These are phyloP conservation scores for Pythium graminicola DNA, from an alignment of 352 stramenopile genomes.

Conservation along the genomic window DNA sequence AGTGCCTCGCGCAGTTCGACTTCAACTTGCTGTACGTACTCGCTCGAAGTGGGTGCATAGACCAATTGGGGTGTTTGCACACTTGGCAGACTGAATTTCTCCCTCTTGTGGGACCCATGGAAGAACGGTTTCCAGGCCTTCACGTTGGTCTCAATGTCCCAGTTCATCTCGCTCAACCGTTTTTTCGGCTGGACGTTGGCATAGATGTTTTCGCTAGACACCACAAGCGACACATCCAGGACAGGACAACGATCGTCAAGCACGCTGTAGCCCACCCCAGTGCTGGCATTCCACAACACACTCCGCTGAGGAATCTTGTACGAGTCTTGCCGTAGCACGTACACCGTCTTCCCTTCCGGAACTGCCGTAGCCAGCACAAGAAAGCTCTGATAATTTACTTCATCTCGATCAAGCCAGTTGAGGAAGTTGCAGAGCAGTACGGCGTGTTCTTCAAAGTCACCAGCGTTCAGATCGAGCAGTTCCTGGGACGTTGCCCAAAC, in stretches of 20 bases:
- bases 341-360: constrained; percentile 85
- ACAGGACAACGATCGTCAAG: constrained; percentile 80
- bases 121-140: constrained; percentile 88
- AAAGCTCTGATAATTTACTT: constrained; percentile 43
- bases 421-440: constrained; percentile 91
- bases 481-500: constrained; percentile 89
- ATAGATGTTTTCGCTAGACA: constrained; percentile 87
- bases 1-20: constrained; percentile 71
- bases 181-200: constrained; percentile 75
- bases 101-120: constrained; percentile 21
- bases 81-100: constrained; percentile 27
- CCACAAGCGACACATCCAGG: constrained; percentile 76
- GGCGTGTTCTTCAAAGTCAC: constrained; percentile 89
- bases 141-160: constrained; percentile 69
- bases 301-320: constrained; percentile 40
- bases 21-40: constrained; percentile 68
- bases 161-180: constrained; percentile 57
- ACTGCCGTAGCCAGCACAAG: constrained; percentile 83
- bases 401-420: constrained; percentile 68
- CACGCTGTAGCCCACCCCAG: constrained; percentile 65
- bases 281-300: constrained; percentile 88
- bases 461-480: constrained; percentile 84
- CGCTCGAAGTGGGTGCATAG: constrained; percentile 50
- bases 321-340: constrained; percentile 63
- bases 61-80: constrained; percentile 51